Conservation (phyloP, 2,329 filamentous ascomycete species). For the Arthrinium phaeospermum region DNA sequence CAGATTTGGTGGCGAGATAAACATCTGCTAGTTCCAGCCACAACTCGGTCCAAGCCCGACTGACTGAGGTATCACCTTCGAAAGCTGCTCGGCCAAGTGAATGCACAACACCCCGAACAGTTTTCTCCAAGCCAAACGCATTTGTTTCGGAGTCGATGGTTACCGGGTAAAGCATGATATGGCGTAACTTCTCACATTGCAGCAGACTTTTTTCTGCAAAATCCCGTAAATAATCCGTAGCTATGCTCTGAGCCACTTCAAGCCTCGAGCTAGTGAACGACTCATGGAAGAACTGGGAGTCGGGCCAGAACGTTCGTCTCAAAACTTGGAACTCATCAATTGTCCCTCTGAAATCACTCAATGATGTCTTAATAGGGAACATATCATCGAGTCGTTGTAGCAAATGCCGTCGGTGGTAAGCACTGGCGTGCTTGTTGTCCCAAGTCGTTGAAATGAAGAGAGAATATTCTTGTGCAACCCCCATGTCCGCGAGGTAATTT, state of each 20-base stretch:
- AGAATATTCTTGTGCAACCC: rapidly evolving
- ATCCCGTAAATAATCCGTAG: rapidly evolving
- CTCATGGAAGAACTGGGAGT: not conserved
- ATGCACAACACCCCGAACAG: not conserved
- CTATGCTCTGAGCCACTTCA: too few species aligned
- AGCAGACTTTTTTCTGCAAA: not conserved
- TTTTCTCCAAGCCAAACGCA: not conserved
- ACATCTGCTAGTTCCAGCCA: not conserved
- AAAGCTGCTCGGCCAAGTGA: not conserved
- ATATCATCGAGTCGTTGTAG: not conserved
- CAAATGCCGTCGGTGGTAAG: not conserved
- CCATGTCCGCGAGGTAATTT: not conserved
- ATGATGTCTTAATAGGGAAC: not conserved
- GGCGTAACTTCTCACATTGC: not conserved
- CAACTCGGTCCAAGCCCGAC: not conserved
- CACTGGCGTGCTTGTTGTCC: not conserved
- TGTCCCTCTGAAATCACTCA: not conserved
- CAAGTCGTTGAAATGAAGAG: not conserved
- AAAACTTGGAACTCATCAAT: not conserved
- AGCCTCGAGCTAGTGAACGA: not conserved
- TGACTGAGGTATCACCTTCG: not conserved
- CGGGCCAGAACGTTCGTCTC: not conserved
- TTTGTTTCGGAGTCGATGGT: too few species aligned
- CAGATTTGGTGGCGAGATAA: not conserved
- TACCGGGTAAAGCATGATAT: not conserved